A percentile compares a stretch with the other conserved stretches of the same genome.
Evolutionary conservation across 257 asterid genomes (phyloP).

Genomic region (Rehmannia glutinosa): DNA sequence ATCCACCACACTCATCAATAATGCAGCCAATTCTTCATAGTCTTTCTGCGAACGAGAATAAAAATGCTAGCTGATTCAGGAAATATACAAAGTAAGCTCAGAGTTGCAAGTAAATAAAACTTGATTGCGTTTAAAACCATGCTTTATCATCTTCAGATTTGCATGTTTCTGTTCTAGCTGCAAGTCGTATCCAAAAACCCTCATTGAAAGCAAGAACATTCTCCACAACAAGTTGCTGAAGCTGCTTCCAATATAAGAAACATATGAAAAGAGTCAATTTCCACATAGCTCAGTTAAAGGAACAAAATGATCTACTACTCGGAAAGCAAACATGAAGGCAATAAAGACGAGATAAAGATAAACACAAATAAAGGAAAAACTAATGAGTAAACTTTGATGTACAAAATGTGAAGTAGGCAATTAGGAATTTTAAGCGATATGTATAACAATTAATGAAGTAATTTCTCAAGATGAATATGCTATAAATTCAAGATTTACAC

Average conservation of each 20-base stretch:
- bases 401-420: neutral
- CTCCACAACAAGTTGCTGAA: conserved; percentile 77
- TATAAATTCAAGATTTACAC: neutral
- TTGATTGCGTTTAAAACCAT: conserved; percentile 37
- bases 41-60: conserved; percentile 60
- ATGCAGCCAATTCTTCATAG: conserved; percentile 83
- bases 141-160: conserved; percentile 94
- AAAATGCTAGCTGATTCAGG: conserved; percentile 16
- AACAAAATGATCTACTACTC: neutral
- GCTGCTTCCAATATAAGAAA: conserved; percentile 43
- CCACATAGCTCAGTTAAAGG: neutral
- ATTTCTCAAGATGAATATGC: neutral
- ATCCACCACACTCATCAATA: conserved; percentile 73
- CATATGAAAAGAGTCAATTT: neutral
- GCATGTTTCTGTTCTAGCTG: conserved; percentile 88
- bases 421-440: neutral
- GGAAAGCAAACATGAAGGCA: neutral
- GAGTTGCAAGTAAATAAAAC: conserved; percentile 17
- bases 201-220: conserved; percentile 92
- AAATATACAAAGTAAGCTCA: neutral
- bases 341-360: neutral
- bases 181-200: conserved; percentile 90
- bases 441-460: neutral
- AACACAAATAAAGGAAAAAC: neutral
- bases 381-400: neutral